Evolutionary conservation across 2,329 filamentous ascomycete genomes (phyloP).

Genomic region (Xylaria sp.): DNA sequence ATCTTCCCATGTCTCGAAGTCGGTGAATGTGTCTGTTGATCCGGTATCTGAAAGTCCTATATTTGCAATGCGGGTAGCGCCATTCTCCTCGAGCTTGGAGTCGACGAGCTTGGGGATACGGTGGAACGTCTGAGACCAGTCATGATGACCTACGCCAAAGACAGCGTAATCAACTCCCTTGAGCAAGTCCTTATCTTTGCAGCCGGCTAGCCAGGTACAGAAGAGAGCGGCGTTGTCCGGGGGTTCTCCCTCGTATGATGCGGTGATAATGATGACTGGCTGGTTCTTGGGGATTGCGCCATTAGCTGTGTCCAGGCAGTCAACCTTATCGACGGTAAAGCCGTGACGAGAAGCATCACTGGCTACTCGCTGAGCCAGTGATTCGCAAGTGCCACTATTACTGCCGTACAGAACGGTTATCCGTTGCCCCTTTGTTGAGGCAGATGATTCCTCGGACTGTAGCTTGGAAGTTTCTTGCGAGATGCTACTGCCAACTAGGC

Average conservation of each 20-base stretch:
- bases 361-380: slow-evolving; percentile 72
- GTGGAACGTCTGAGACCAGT: slow-evolving; percentile 66
- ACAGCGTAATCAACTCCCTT: slow-evolving; percentile 72
- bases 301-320: slow-evolving; percentile 70
- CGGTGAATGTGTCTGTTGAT: slow-evolving; percentile 65
- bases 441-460: slow-evolving; percentile 25
- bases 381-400: slow-evolving; percentile 80
- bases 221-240: slow-evolving; percentile 78
- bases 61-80: slow-evolving; percentile 59
- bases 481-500: slow-evolving; percentile 52
- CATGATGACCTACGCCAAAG: slow-evolving; percentile 72
- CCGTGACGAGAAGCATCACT: slow-evolving; percentile 69
- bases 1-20: slow-evolving; percentile 70
- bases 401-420: slow-evolving; percentile 79
- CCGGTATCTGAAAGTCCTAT: slow-evolving; percentile 65
- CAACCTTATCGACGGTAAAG: slow-evolving; percentile 64
- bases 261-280: slow-evolving; percentile 74
- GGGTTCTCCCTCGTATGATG: slow-evolving; percentile 79
- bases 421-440: slow-evolving; percentile 51
- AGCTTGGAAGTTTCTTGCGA: slow-evolving; percentile 32
- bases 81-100: slow-evolving; percentile 57
- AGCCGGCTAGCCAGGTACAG: slow-evolving; percentile 71
- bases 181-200: slow-evolving; percentile 61
- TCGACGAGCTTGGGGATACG: slow-evolving; percentile 66
- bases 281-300: slow-evolving; percentile 68